These are phyloP conservation scores for Furcasterigmium sp. DNA, from an alignment of 2,329 filamentous ascomycete genomes.

Conservation along the genomic window DNA sequence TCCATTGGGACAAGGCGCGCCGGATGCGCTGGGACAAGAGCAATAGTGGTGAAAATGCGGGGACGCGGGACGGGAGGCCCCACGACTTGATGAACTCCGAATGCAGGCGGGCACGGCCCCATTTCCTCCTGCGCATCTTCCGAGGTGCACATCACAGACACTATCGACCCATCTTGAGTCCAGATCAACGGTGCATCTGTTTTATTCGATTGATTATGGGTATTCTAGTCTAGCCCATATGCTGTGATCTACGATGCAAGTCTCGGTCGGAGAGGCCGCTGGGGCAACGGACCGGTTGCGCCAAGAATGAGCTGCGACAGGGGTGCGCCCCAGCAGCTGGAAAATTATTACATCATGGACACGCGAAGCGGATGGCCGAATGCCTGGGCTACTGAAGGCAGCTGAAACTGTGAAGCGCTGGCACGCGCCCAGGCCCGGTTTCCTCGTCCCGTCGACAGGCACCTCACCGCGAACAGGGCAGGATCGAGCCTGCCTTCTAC, in stretches of 20 bases:
- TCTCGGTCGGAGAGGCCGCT: neutral
- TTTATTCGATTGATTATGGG: too few relatives aligned
- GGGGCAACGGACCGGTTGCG: neutral
- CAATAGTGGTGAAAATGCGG: neutral
- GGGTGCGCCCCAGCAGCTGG: neutral
- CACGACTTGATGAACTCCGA: neutral
- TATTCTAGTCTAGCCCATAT: too few relatives aligned
- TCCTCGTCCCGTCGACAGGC: neutral
- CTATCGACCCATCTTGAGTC: too few relatives aligned
- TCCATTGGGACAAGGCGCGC: too few relatives aligned
- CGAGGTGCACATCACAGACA: too few relatives aligned
- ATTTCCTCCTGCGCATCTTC: neutral
- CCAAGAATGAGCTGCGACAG: neutral
- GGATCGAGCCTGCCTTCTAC: neutral
- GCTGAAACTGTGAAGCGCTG: neutral
- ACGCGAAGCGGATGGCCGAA: too few relatives aligned
- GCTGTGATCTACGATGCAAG: neutral
- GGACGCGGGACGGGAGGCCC: neutral
- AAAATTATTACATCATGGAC: constrained; percentile 2
- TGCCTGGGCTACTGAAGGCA: too few relatives aligned
- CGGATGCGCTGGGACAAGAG: too few relatives aligned
- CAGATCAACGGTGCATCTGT: too few relatives aligned
- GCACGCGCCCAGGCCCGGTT: neutral
- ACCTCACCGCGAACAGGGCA: neutral
- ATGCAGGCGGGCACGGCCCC: constrained; percentile 1